Conservation (phyloP, 371 early-diverging fungal genomes). For the Apophysomyces trapeziformis region DNA sequence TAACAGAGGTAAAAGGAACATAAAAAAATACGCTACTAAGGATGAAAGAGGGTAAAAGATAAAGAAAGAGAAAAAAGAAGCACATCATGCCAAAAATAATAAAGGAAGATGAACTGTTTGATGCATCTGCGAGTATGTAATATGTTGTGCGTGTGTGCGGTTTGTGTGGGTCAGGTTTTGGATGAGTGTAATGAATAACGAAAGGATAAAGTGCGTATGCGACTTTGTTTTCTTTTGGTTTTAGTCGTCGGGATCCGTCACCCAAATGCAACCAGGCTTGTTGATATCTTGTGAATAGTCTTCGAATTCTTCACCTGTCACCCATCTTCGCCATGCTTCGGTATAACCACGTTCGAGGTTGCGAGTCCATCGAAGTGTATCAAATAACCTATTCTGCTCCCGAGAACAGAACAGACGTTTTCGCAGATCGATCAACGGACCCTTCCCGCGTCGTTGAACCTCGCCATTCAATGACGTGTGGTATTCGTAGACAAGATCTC, state of each 20-base stretch:
- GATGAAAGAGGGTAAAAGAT: neutral
- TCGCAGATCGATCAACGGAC: slow-evolving; percentile 71
- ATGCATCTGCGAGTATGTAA: neutral
- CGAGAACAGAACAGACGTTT: slow-evolving; percentile 76
- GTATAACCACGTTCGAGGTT: slow-evolving; percentile 76
- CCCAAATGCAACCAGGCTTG: slow-evolving; percentile 51
- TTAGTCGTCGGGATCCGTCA: slow-evolving; percentile 47
- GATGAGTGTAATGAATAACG: neutral
- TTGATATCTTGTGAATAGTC: slow-evolving; percentile 28
- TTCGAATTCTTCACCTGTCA: slow-evolving; percentile 63
- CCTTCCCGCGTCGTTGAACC: slow-evolving; percentile 60
- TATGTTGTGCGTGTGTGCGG: no score
- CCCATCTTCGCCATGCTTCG: slow-evolving; percentile 85
- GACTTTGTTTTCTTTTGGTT: neutral
- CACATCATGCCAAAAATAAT: neutral
- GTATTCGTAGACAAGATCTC: slow-evolving; percentile 57
- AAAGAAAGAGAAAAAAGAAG: neutral
- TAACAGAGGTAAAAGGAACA: neutral
- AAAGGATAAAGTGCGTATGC: neutral
- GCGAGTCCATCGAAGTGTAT: slow-evolving; percentile 88
- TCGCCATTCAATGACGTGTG: slow-evolving; percentile 17
- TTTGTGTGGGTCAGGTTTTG: neutral
- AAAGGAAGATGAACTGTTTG: neutral
- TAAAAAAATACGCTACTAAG: slow-evolving; percentile 8
- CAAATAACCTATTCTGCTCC: slow-evolving; percentile 81